Base-by-base conservation (phyloP, 1,284 basidiomycete species). In the Trichosporon coremiiforme region DNA sequence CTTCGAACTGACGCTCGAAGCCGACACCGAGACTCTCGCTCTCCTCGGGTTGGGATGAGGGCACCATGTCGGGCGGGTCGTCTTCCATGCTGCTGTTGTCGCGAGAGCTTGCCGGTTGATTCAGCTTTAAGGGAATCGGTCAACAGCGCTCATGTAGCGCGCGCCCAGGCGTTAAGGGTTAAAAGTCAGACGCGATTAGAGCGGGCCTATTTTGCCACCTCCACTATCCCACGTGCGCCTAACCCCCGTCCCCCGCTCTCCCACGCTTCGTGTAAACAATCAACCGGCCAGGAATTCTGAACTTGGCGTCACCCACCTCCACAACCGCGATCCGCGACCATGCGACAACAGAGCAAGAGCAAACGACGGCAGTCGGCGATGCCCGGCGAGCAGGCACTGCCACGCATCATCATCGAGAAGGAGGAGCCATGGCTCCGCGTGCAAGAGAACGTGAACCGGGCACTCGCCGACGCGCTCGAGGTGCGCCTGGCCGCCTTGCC, bases 371-470 rank as follows among this genome's bases (percentile, higher is more conserved):
- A 66, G 29, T 60, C 57, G 0, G 17, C 57, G 2, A 60, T 60
- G 17, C 31, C 57, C 12, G 57, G 57, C 10, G 57, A 60, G 31
- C 57, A 25, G 75, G 25, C 62, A 17, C 45, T 69, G 3, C 64
- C 62, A 0, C 72, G 72, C 47, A 41, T 84, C 31, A 74, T 72
- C 0, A 72, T 84, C 38, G 82, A 83, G 65, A 71, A 73, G 17
- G 79, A 84, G 68, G 65, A 71, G 9, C 78, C 79, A 63, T 84
- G 83, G 83, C 66, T 80, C 3, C 69, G 78, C 31, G 80, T 83
- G 1, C 73, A 79, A 66, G 74, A 73, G 15, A 82, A 81, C 69
- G 73, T 80, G 4, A 70, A 72, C 55, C 64, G 71, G 12, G 72
- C 71, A 0, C 73, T 81, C 35, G 70, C 55, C 33, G 64, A 62